Evolutionary conservation across 75 land plant genomes (phyloP), one percentile per base, ranked within the genome.

Genomic region (Ceratopteris richardii): DNA sequence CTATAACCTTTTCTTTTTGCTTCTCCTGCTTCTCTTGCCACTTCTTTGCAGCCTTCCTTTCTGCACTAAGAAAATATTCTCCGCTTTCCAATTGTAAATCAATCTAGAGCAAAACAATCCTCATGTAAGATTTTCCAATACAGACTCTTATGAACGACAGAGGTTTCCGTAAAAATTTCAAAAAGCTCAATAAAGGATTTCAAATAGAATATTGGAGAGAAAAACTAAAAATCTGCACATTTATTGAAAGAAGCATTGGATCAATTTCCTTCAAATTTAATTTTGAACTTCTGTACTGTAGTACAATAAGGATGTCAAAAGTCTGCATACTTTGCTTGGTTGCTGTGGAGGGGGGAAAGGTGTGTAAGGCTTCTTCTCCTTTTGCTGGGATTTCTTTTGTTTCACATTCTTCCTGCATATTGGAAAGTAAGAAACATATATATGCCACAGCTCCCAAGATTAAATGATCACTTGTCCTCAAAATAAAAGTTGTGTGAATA

Each of bases 251-350:
- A n/a, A n/a, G n/a, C n/a, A n/a, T n/a, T n/a, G n/a, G n/a, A n/a
- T n/a, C n/a, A n/a, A n/a, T n/a, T n/a, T n/a, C n/a, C n/a, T n/a
- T n/a, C n/a, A n/a, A n/a, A n/a, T n/a, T n/a, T n/a, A n/a, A n/a
- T n/a, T n/a, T n/a, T n/a, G n/a, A n/a, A n/a, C n/a, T n/a, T n/a
- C n/a, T n/a, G n/a, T n/a, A n/a, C n/a, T n/a, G n/a, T n/a, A n/a
- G n/a, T n/a, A n/a, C n/a, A n/a, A n/a, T n/a, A n/a, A n/a, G n/a
- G n/a, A n/a, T n/a, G n/a, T n/a, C n/a, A n/a, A n/a, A n/a, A n/a
- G n/a, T n/a, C n/a, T n/a, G n/a, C n/a, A n/a, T n/a, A 92, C 97
- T 84, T 88, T 88, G 61, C 98, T 88, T 56, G 95, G 98, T 70
- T 62, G 98, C 41, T 85, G 98, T 39, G 95, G 95, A 51, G 98